A percentile compares a stretch with the other conserved stretches of the same genome.
Conservation (phyloP, 176 grass and related monocot species). For the Rhynchospora breviuscula region DNA sequence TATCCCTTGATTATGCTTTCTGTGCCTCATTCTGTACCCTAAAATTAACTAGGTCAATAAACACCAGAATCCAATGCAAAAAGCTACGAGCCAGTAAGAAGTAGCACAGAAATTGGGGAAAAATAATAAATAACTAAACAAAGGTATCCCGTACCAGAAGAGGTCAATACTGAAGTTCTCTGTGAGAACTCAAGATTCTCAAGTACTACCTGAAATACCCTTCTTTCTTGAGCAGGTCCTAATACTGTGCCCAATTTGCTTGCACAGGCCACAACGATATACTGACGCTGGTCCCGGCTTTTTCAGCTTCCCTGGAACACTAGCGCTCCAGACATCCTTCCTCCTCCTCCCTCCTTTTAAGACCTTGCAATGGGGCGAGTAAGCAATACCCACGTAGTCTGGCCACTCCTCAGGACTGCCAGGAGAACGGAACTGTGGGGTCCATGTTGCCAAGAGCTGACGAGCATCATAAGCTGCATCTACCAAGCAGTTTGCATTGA, state of each 20-base stretch:
- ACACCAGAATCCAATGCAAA: not conserved
- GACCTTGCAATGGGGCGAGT: not conserved
- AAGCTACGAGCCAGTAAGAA: not conserved
- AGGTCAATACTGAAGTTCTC: not conserved
- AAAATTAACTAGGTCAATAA: not conserved
- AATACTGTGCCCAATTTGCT: not conserved
- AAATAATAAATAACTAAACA: not conserved
- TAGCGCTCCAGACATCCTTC: not conserved
- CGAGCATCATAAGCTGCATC: not conserved
- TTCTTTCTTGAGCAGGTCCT: not conserved
- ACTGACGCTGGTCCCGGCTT: not conserved
- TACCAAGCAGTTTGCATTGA: not conserved
- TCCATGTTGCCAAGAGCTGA: conserved; percentile 3
- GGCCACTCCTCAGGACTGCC: conserved; percentile 13
- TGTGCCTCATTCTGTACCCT: not conserved
- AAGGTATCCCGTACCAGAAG: not conserved
- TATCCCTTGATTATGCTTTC: not conserved
- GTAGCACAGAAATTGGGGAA: not conserved
- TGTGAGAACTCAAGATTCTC: not conserved
- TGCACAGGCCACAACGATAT: conserved; percentile 11
- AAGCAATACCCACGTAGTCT: not conserved
- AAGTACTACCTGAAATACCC: not conserved
- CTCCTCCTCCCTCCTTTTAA: not conserved
- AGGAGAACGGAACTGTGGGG: not conserved
- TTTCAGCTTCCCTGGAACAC: too few relatives aligned